phyloP scores from a whole-genome alignment of 2,329 filamentous ascomycete genomes.

The Ilyonectria sp. region DNA sequence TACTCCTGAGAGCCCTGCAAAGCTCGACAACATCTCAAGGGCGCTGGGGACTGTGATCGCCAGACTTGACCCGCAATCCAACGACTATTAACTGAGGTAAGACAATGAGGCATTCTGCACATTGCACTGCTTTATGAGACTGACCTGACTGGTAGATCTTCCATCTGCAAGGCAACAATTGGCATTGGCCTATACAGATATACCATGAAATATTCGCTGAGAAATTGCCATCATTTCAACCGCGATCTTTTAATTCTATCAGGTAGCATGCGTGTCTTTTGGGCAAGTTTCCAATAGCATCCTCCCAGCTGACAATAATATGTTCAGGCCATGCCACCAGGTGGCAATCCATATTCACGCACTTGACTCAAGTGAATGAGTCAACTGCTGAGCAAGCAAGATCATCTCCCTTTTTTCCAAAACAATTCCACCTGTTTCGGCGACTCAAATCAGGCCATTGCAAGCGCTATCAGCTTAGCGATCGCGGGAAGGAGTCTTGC shows the following conservation, averaged over 20 bases:
- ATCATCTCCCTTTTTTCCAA: too few relatives aligned
- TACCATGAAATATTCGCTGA: constrained; percentile 12
- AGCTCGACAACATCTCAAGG: too few relatives aligned
- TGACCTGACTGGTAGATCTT: not conserved
- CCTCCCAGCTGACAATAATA: too few relatives aligned
- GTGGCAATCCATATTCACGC: constrained; percentile 51
- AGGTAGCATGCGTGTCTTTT: constrained; percentile 52
- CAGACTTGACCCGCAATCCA: too few relatives aligned
- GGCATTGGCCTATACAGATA: constrained; percentile 21
- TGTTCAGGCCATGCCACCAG: too few relatives aligned
- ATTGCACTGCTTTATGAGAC: not conserved
- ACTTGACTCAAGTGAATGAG: not conserved
- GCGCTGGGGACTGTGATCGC: too few relatives aligned
- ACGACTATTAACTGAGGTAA: too few relatives aligned
- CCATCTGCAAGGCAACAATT: constrained; percentile 12
- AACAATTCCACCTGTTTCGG: too few relatives aligned
- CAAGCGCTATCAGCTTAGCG: constrained; percentile 68
- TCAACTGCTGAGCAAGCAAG: too few relatives aligned
- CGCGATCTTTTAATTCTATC: constrained; percentile 19
- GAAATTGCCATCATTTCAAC: constrained; percentile 18
- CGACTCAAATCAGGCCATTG: constrained; percentile 61
- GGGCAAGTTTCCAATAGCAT: too few relatives aligned
- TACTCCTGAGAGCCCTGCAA: too few relatives aligned
- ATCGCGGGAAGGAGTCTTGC: constrained; percentile 66
- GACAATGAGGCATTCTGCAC: too few relatives aligned